phyloP scores from a whole-genome alignment of 2,329 filamentous ascomycete genomes.

The Hypoxylon sp. region DNA sequence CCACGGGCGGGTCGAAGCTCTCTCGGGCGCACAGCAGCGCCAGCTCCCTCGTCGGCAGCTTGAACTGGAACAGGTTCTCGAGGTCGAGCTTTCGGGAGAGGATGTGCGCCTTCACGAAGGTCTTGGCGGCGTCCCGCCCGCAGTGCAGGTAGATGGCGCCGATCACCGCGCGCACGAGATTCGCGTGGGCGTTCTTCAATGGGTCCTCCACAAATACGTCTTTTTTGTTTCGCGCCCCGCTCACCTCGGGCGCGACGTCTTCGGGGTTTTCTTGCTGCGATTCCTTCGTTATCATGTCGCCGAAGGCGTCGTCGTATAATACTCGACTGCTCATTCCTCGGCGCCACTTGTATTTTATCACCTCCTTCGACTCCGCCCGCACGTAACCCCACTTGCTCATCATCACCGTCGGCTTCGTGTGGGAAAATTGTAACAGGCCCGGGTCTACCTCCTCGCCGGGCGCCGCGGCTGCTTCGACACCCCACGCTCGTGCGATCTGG shows the following conservation, averaged over 20 bases:
- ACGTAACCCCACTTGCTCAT: slow-evolving; percentile 61
- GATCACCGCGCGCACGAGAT: slow-evolving; percentile 83
- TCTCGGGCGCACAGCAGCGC: slow-evolving; percentile 85
- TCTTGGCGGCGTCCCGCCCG: slow-evolving; percentile 79
- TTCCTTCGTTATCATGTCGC: slow-evolving; percentile 62
- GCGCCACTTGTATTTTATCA: slow-evolving; percentile 63
- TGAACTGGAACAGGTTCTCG: slow-evolving; percentile 82
- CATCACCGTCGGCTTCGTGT: slow-evolving; percentile 55
- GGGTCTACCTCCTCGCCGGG: slow-evolving; percentile 93
- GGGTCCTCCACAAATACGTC: slow-evolving; percentile 38
- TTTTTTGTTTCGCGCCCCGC: slow-evolving; percentile 37
- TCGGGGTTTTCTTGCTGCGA: slow-evolving; percentile 26
- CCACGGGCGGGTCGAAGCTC: slow-evolving; percentile 86
- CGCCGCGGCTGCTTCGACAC: slow-evolving; percentile 84
- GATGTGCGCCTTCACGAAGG: slow-evolving; percentile 85
- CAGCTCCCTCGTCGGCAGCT: slow-evolving; percentile 83
- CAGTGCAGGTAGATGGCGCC: slow-evolving; percentile 88
- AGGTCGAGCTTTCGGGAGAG: slow-evolving; percentile 81
- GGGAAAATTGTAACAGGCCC: slow-evolving; percentile 83
- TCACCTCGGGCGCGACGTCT: slow-evolving; percentile 34
- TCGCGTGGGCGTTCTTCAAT: slow-evolving; percentile 65
- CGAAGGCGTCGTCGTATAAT: slow-evolving; percentile 85
- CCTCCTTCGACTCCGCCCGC: slow-evolving; percentile 58
- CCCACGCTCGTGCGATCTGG: slow-evolving; percentile 84
- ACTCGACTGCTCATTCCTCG: slow-evolving; percentile 79